Conservation (phyloP, 768 basidiomycete species). For the Mycena vulgaris region DNA sequence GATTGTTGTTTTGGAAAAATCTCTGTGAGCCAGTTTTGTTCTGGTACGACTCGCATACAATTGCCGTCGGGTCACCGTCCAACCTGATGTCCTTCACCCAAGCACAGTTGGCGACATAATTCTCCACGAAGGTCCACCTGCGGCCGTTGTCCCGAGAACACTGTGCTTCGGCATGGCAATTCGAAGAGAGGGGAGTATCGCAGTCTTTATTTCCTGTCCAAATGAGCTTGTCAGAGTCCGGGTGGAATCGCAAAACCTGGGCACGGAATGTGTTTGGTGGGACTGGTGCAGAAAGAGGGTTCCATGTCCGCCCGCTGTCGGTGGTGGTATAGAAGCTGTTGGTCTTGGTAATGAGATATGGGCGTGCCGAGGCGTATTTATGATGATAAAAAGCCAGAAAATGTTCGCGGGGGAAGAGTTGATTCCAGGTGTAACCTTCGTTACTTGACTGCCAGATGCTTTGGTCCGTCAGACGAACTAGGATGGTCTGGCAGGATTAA, state of each 20-base stretch:
- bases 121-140: slow-evolving; percentile 81
- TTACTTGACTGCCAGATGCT: slow-evolving; percentile 94
- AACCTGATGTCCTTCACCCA: slow-evolving; percentile 89
- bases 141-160: slow-evolving; percentile 86
- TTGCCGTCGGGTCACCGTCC: slow-evolving; percentile 85
- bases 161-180: slow-evolving; percentile 82
- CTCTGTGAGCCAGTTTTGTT: no score
- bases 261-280: slow-evolving; percentile 85
- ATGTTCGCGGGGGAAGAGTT: slow-evolving; percentile 68
- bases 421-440: no score
- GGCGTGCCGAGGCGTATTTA: slow-evolving; percentile 81
- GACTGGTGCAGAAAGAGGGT: slow-evolving; percentile 66
- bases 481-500: slow-evolving; percentile 71
- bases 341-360: slow-evolving; percentile 87
- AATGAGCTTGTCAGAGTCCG: slow-evolving; percentile 87
- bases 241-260: no score
- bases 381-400: slow-evolving; percentile 93
- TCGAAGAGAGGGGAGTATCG: slow-evolving; percentile 47
- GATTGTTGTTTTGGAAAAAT: slow-evolving; percentile 72
- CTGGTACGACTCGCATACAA: slow-evolving; percentile 97
- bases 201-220: slow-evolving; percentile 90
- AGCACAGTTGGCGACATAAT: slow-evolving; percentile 90
- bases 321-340: slow-evolving; percentile 83
- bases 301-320: slow-evolving; percentile 84
- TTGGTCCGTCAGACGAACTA: slow-evolving; percentile 82